Percentiles rank a stretch among this genome's conserved stretches.
phyloP scores from a whole-genome alignment of 495 filamentous ascomycete species.

The Penicillium turbatum region DNA sequence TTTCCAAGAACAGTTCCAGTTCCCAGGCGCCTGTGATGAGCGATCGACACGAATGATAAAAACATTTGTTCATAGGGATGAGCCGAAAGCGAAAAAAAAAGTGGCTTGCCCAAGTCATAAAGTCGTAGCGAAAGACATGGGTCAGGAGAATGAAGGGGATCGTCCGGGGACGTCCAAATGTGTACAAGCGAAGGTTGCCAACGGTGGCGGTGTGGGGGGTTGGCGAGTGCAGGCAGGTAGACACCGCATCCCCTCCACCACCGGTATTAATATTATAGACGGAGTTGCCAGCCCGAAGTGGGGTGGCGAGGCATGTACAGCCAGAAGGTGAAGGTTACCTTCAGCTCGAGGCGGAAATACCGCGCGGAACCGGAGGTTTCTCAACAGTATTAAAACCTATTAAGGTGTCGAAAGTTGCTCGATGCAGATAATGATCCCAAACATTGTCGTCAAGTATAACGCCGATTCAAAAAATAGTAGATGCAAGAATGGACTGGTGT shows the following conservation, averaged over 20 bases:
- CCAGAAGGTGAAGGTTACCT: conserved; percentile 29
- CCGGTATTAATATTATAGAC: conserved; percentile 48
- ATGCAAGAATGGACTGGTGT: conserved; percentile 23
- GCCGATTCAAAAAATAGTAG: conserved; percentile 35
- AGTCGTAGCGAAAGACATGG: conserved; percentile 41
- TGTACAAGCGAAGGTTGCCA: conserved; percentile 46
- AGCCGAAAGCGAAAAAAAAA: conserved; percentile 31
- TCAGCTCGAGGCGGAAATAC: conserved; percentile 19
- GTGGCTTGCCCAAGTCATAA: conserved; percentile 34
- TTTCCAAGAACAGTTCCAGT: conserved; percentile 21
- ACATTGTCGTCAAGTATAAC: conserved; percentile 40
- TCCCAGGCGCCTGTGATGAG: conserved; percentile 43
- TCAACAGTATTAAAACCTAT: conserved; percentile 31
- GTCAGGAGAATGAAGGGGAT: conserved; percentile 29
- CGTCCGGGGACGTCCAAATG: conserved; percentile 14
- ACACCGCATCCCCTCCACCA: conserved; percentile 17
- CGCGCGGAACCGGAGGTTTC: conserved; percentile 20
- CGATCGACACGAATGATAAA: conserved; percentile 46
- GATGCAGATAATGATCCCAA: conserved; percentile 43
- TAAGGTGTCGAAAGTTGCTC: conserved; percentile 44
- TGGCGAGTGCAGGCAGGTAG: conserved; percentile 18
- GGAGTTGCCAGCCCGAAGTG: conserved; percentile 21
- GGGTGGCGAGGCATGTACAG: conserved; percentile 34
- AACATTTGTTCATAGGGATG: conserved; percentile 38
- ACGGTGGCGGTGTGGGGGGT: conserved; percentile 20